A percentile compares a stretch with the other conserved stretches of the same genome.
phyloP scores from a whole-genome alignment of 768 basidiomycete genomes.

The Guyanaporus albipodus region DNA sequence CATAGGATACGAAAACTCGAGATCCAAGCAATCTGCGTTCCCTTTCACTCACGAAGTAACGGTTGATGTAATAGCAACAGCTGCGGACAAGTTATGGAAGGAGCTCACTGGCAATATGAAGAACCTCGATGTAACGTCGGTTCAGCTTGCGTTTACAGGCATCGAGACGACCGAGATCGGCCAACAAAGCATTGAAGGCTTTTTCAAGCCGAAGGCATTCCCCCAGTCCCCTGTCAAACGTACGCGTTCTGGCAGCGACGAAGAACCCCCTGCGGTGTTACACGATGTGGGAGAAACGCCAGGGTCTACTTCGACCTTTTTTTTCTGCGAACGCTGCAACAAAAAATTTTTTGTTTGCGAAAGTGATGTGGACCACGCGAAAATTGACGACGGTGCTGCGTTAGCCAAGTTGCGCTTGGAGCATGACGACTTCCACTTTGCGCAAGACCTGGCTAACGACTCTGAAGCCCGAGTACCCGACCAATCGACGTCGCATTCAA shows the following conservation, averaged over 20 bases:
- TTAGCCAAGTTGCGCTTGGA: constrained; percentile 53
- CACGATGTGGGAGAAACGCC: not conserved
- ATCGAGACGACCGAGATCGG: constrained; percentile 73
- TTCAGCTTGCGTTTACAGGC: constrained; percentile 73
- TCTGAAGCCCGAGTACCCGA: constrained; percentile 11
- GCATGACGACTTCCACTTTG: constrained; percentile 89
- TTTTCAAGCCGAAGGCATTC: constrained; percentile 49
- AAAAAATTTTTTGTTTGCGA: constrained; percentile 39
- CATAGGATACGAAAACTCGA: constrained; percentile 58
- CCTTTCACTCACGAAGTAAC: constrained; percentile 74
- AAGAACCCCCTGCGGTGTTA: not conserved
- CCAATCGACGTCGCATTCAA: constrained; percentile 12
- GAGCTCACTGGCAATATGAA: constrained; percentile 64
- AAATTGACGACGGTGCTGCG: constrained; percentile 29
- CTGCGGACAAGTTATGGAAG: constrained; percentile 81
- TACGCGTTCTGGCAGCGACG: constrained; percentile 31
- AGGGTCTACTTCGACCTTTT: constrained; percentile 31
- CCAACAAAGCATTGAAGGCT: constrained; percentile 84
- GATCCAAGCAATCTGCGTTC: constrained; percentile 84
- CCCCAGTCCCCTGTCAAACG: constrained; percentile 35
- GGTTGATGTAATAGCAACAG: constrained; percentile 70
- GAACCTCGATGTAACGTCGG: constrained; percentile 63
- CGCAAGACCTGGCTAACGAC: constrained; percentile 64
- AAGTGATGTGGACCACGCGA: constrained; percentile 14
- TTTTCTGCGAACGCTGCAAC: constrained; percentile 57